Percentiles rank a stretch among this genome's conserved stretches.
phyloP scores from a whole-genome alignment of 768 basidiomycete genomes.

The Nevesoporus exiguus region DNA sequence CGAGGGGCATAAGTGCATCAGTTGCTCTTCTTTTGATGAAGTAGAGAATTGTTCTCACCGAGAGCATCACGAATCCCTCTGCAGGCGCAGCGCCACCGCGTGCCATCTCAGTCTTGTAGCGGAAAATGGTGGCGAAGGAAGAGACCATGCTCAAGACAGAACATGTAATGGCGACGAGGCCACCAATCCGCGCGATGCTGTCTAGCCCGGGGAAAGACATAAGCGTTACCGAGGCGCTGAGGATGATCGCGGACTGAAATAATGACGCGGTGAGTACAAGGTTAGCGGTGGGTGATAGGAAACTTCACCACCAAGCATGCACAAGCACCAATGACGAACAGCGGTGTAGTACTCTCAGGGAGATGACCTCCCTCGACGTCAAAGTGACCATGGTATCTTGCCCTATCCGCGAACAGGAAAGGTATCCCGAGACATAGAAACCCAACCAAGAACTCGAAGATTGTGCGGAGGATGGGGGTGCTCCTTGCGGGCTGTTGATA shows the following conservation, averaged over 20 bases:
- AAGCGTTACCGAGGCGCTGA: constrained; percentile 81
- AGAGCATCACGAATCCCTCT: constrained; percentile 58
- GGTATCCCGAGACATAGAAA: constrained; percentile 76
- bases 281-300: background rate
- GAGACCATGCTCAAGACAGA: constrained; percentile 68
- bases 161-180: constrained; percentile 65
- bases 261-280: background rate
- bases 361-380: constrained; percentile 58
- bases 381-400: constrained; percentile 40
- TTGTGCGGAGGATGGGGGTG: constrained; percentile 43
- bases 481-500: constrained; percentile 27
- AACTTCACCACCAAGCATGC: constrained; percentile 59
- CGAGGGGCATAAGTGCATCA: background rate
- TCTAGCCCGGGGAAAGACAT: constrained; percentile 75
- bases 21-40: background rate
- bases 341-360: constrained; percentile 46
- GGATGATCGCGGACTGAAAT: constrained; percentile 68
- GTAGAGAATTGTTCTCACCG: constrained; percentile 30
- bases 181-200: constrained; percentile 56
- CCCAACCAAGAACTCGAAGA: constrained; percentile 58
- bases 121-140: constrained; percentile 65
- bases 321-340: constrained; percentile 64
- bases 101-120: constrained; percentile 64
- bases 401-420: constrained; percentile 63
- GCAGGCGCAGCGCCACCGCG: constrained; percentile 41